Evolutionary conservation across 2,329 filamentous ascomycete genomes (phyloP).

Genomic region (Fusarium virguliforme): DNA sequence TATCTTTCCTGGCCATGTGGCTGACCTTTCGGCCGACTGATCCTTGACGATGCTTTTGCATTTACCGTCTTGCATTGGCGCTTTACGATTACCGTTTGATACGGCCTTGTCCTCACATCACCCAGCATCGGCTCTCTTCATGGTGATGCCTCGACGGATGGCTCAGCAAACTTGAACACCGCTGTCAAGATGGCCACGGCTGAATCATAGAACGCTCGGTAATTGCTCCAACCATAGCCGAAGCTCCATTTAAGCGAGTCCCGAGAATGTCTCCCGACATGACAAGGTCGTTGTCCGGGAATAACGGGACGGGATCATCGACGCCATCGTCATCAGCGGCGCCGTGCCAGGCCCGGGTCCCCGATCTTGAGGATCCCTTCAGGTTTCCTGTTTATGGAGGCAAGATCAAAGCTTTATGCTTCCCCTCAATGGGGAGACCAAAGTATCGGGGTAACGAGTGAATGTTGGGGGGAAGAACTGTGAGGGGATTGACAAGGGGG

Average conservation of each 20-base stretch:
- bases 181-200: neutral
- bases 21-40: neutral
- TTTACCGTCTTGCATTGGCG: neutral
- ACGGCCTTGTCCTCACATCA: neutral
- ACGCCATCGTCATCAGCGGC: slow-evolving; percentile 35
- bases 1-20: slow-evolving; percentile 2
- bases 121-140: neutral
- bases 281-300: slow-evolving; percentile 32
- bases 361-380: slow-evolving; percentile 19
- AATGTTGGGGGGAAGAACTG: slow-evolving; percentile 19
- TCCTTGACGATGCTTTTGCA: neutral
- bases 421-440: slow-evolving; percentile 39
- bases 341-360: slow-evolving; percentile 11
- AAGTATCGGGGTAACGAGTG: neutral
- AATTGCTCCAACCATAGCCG: slow-evolving; percentile 22
- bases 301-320: slow-evolving; percentile 31
- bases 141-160: neutral
- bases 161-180: neutral
- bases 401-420: slow-evolving; percentile 36
- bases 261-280: slow-evolving; percentile 32
- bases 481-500: slow-evolving; percentile 35
- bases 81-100: neutral
- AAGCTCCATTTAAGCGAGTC: slow-evolving; percentile 41
- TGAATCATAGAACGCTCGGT: slow-evolving; percentile 7
- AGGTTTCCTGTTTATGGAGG: neutral